Evolutionary conservation across 495 filamentous ascomycete species (phyloP), one percentile per base, ranked within the genome.

Genomic region (Xylaria longipes): DNA sequence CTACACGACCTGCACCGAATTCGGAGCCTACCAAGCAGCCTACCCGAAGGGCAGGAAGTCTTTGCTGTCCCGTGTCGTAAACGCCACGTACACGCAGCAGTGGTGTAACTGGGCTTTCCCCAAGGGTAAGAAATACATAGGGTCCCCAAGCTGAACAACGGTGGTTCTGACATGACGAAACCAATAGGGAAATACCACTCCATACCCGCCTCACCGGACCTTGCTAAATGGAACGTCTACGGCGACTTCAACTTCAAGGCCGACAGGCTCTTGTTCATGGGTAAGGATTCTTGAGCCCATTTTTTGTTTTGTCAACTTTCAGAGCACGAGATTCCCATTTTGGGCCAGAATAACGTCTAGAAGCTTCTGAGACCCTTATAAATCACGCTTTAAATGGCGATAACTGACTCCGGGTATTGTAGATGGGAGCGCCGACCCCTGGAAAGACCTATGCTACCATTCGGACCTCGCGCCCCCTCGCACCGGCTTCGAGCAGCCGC

Each of bases 61-160:
- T 29, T 60, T 85, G 14, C 75, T 85, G 25, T 82, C 80, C 29
- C 72, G 78, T 5, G 79, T 81, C 6, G 60, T 85, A 17, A 76
- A 84, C 67, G 77, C 80, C 15, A 74, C 80, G 61, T 85, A 85
- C 71, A 85, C 83, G 57, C 82, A 83, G 72, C 76, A 84, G 74
- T 85, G 83, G 83, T 85, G 83, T 63, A 76, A 73, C 50, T 85
- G 83, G 83, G 80, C 80, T 7, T 85, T 85, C 70, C 79, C 81
- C 17, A 60, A 46, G 17, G 66, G 66, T 58, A 58, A 57, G 65
- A 41, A 12, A 20, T 31, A 3, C 3, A 5, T 45, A 9, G 12
- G 3, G 25, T 39, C 22, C 45, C 2, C 22, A 11, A 65, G 8
- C 4, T 41, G 11, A 20, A 35, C 5, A 29, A 15, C 5, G 14